These are phyloP conservation scores for Malassezia pachydermatis DNA, from an alignment of 1,284 basidiomycete species.

Conservation along the genomic window DNA sequence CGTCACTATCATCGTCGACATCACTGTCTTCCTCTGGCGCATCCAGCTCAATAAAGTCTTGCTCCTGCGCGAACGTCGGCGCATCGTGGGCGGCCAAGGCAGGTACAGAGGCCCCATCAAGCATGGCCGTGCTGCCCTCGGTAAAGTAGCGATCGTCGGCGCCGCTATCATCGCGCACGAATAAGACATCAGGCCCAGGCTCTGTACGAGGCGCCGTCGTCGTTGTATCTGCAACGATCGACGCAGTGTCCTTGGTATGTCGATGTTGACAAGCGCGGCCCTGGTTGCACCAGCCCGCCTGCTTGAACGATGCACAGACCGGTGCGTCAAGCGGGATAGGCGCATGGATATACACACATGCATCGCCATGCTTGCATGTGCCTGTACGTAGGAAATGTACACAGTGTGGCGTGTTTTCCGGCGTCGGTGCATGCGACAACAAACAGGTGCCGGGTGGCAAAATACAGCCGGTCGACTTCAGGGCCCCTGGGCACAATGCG, in stretches of 20 bases:
- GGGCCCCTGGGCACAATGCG: constrained; percentile 39
- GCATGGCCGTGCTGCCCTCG: not conserved
- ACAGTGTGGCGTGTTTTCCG: constrained; percentile 41
- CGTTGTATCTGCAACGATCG: no score
- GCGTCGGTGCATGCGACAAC: constrained; percentile 28
- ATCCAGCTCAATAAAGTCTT: constrained; percentile 39
- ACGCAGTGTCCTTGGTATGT: constrained; percentile 40
- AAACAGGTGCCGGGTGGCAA: constrained; percentile 34
- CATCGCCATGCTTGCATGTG: constrained; percentile 33
- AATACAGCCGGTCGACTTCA: constrained; percentile 33
- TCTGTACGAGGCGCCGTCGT: not conserved
- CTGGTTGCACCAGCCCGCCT: constrained; percentile 39
- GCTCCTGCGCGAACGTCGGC: constrained; percentile 27
- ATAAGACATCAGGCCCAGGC: not conserved
- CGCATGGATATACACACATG: constrained; percentile 37
- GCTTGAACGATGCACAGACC: constrained; percentile 33
- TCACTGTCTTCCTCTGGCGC: not conserved
- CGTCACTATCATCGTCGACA: not conserved
- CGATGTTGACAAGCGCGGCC: constrained; percentile 27
- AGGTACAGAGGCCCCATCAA: constrained; percentile 2
- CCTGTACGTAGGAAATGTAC: constrained; percentile 32
- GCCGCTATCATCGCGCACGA: constrained; percentile 14
- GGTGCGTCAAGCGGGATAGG: constrained; percentile 17
- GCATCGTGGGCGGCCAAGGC: constrained; percentile 5
- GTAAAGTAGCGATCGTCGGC: constrained; percentile 7